Percentiles rank a stretch among this genome's conserved stretches.
Conservation (phyloP, 2,329 filamentous ascomycete species). For the Fulvia fulva region DNA sequence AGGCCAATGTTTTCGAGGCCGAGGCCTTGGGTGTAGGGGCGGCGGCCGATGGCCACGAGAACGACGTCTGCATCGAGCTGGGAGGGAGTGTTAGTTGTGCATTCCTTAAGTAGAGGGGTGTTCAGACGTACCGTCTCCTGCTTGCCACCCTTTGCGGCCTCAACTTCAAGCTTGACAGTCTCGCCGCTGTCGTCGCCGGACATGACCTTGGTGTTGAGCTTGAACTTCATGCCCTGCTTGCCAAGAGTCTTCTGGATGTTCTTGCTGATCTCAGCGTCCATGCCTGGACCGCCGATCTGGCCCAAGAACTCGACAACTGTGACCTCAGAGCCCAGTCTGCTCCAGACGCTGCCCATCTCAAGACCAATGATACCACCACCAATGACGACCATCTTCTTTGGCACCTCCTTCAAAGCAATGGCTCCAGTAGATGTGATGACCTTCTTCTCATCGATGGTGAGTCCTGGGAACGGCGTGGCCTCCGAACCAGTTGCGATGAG, state of each 20-base stretch:
- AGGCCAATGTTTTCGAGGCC: constrained; percentile 91
- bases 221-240: constrained; percentile 98
- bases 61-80: constrained; percentile 92
- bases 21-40: constrained; percentile 88
- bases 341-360: constrained; percentile 98
- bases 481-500: constrained; percentile 95
- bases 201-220: constrained; percentile 92
- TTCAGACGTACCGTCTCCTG: constrained; percentile 67
- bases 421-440: constrained; percentile 96
- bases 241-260: constrained; percentile 83
- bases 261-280: constrained; percentile 94
- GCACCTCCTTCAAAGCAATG: constrained; percentile 81
- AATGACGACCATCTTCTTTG: constrained; percentile 95
- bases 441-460: constrained; percentile 95
- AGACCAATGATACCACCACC: constrained; percentile 98
- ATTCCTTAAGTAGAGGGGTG: not conserved
- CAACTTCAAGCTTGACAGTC: constrained; percentile 75
- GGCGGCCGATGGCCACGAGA: constrained; percentile 91
- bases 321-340: constrained; percentile 84
- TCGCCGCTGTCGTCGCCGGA: constrained; percentile 77
- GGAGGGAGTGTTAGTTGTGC: constrained; percentile 20
- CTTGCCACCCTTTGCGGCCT: constrained; percentile 95
- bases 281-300: constrained; percentile 95
- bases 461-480: constrained; percentile 90
- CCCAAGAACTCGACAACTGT: constrained; percentile 95